Evolutionary conservation across 192 early-diverging fungal genomes (phyloP).

Genomic region (Backusella australiensis): DNA sequence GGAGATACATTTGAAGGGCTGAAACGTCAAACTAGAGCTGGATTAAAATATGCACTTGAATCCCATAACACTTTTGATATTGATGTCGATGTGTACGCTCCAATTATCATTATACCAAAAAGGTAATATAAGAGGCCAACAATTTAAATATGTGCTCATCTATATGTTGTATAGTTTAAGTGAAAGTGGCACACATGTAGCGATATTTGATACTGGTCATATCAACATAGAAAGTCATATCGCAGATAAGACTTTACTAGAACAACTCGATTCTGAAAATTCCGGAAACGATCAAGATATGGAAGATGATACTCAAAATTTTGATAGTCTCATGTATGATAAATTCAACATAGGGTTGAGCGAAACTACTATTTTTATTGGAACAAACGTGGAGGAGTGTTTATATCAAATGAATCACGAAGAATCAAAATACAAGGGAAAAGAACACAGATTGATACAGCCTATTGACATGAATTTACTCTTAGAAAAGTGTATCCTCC

Average conservation of each 20-base stretch:
- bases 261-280: constrained; percentile 38
- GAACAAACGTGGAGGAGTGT: constrained; percentile 31
- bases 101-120: constrained; percentile 76
- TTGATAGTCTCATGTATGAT: constrained; percentile 76
- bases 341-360: constrained; percentile 68
- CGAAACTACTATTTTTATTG: constrained; percentile 71
- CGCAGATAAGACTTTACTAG: constrained; percentile 55
- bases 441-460: constrained; percentile 52
- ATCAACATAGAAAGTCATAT: constrained; percentile 73
- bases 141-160: not conserved
- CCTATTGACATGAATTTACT: constrained; percentile 67
- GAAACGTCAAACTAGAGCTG: constrained; percentile 72
- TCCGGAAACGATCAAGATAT: constrained; percentile 44
- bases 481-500: constrained; percentile 73
- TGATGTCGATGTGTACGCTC: constrained; percentile 80
- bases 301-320: constrained; percentile 57
- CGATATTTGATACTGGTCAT: constrained; percentile 80
- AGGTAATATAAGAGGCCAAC: constrained; percentile 4
- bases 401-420: constrained; percentile 19
- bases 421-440: constrained; percentile 15
- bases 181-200: constrained; percentile 46
- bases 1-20: constrained; percentile 69
- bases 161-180: constrained; percentile 30
- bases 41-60: constrained; percentile 73
- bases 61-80: constrained; percentile 76